phyloP scores from a whole-genome alignment of 1,139 yeast species.

The Suhomyces bolitotheri region DNA sequence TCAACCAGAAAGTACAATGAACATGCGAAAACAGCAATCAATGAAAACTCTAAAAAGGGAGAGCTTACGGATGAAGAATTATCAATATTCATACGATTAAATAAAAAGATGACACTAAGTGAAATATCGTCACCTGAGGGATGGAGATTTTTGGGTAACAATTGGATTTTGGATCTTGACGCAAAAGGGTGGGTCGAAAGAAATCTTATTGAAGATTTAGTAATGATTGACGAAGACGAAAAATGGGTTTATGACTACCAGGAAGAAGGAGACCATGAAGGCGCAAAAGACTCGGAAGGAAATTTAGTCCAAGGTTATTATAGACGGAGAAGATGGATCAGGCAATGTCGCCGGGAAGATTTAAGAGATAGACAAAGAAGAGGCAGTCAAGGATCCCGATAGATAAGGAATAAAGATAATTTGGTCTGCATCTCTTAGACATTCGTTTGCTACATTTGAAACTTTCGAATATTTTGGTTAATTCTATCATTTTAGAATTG shows the following conservation, averaged over 20 bases:
- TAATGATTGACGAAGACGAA: conserved; percentile 62
- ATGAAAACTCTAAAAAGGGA: conserved; percentile 10
- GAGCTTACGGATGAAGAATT: conserved; percentile 3
- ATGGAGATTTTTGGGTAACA: conserved; percentile 50
- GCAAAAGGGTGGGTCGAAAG: conserved; percentile 59
- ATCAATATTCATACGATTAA: conserved; percentile 11
- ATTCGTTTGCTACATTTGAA: too few species aligned
- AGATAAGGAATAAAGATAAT: too few species aligned
- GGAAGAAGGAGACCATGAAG: conserved; percentile 1
- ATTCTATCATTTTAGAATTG: too few species aligned
- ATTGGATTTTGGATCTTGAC: conserved; percentile 62
- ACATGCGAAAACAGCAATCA: conserved; percentile 8
- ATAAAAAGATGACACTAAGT: conserved; percentile 23
- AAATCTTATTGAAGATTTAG: conserved; percentile 52
- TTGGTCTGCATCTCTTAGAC: too few species aligned
- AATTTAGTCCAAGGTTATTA: conserved; percentile 5
- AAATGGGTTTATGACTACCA: conserved; percentile 74
- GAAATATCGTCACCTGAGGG: conserved; percentile 55
- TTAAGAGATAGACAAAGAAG: conserved; percentile 3
- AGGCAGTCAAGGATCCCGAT: neutral
- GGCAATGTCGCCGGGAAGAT: conserved; percentile 33
- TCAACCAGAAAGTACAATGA: conserved; percentile 26
- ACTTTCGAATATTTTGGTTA: too few species aligned
- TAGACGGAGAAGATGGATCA: conserved; percentile 58
- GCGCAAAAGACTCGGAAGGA: conserved; percentile 6